Evolutionary conservation across 1,139 yeast genomes (phyloP).

Genomic region (Maudiozyma humilis): DNA sequence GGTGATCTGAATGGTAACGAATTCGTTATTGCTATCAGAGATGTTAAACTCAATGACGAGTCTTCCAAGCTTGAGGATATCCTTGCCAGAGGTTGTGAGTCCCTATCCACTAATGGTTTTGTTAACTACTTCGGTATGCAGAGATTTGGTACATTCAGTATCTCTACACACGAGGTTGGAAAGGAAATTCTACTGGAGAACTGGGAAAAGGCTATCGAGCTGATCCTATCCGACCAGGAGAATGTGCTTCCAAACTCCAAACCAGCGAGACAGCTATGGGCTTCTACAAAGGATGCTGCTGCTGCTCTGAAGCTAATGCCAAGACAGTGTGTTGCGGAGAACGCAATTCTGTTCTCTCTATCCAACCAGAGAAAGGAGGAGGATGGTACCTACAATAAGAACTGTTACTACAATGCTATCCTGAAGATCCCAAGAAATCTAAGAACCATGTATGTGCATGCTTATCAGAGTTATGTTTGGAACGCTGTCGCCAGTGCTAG

Average conservation of each 20-base stretch:
- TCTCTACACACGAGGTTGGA: constrained; percentile 85
- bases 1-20: constrained; percentile 89
- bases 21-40: constrained; percentile 74
- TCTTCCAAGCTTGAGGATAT: constrained; percentile 32
- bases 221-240: constrained; percentile 78
- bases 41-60: constrained; percentile 37
- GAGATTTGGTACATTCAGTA: constrained; percentile 90
- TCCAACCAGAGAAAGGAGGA: constrained; percentile 39
- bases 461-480: constrained; percentile 96
- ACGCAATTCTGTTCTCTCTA: constrained; percentile 56
- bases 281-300: constrained; percentile 57
- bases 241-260: constrained; percentile 72
- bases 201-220: constrained; percentile 72
- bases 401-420: constrained; percentile 65
- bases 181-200: constrained; percentile 58
- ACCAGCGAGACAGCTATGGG: constrained; percentile 79
- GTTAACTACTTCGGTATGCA: constrained; percentile 96
- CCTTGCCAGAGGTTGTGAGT: constrained; percentile 46
- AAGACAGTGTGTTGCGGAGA: constrained; percentile 77
- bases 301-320: constrained; percentile 73
- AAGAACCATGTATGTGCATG: constrained; percentile 92
- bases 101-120: constrained; percentile 63
- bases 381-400: constrained; percentile 40
- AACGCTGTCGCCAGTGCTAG: constrained; percentile 77
- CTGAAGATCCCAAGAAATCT: constrained; percentile 88